Evolutionary conservation across 2,329 filamentous ascomycete species (phyloP).

Genomic region (Phyllosticta paracitricarpa): DNA sequence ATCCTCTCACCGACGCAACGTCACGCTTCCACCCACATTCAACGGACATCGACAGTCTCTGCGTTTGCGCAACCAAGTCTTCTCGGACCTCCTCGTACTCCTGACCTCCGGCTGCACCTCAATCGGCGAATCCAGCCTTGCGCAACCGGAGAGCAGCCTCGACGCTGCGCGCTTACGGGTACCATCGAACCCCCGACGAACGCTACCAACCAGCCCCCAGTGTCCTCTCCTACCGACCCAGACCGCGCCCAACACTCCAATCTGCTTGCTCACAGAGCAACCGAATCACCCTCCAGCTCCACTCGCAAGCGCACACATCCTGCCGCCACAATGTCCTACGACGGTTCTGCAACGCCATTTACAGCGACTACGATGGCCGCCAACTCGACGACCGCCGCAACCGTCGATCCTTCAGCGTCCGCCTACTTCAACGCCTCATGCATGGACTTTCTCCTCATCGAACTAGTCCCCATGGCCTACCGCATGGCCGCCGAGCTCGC

Average conservation of each 20-base stretch:
- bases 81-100: background rate
- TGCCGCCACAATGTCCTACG: background rate
- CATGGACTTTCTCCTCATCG: slow-evolving; percentile 90
- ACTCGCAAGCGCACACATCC: background rate
- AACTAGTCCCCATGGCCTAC: slow-evolving; percentile 90
- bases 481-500: slow-evolving; percentile 69
- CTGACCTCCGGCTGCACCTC: background rate
- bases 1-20: background rate
- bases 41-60: background rate
- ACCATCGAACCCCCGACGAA: background rate
- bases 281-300: background rate
- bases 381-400: background rate
- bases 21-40: background rate
- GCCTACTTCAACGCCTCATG: slow-evolving; percentile 74
- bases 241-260: background rate
- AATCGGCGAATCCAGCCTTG: background rate
- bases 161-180: background rate
- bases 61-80: background rate
- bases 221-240: background rate
- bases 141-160: background rate
- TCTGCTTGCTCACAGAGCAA: background rate
- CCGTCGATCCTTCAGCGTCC: background rate
- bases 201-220: background rate
- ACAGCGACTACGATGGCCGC: background rate
- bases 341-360: background rate